These are phyloP conservation scores for Bonia amplexicaulis DNA, from an alignment of 176 grass and related monocot species.

Conservation along the genomic window DNA sequence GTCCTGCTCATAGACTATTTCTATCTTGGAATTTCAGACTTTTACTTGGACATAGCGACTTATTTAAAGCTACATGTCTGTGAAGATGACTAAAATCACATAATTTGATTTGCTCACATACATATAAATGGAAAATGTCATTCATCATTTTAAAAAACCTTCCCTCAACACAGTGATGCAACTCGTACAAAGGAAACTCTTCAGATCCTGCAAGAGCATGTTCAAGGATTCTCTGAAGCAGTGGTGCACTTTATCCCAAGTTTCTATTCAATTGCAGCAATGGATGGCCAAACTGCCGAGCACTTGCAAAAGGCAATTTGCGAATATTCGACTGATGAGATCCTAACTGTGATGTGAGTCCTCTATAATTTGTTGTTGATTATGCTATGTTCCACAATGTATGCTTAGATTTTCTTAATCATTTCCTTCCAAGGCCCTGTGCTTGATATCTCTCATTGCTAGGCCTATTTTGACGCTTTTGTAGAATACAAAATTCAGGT, in stretches of 20 bases:
- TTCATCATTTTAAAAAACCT: slow-evolving; percentile 7
- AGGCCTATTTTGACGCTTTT: slow-evolving; percentile 2
- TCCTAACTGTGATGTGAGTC: slow-evolving; percentile 87
- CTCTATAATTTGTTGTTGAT: not conserved
- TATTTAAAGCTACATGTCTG: not conserved
- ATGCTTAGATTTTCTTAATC: not conserved
- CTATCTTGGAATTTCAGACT: not conserved
- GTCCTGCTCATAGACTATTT: not conserved
- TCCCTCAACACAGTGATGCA: slow-evolving; percentile 57
- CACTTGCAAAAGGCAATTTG: slow-evolving; percentile 87
- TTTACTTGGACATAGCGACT: not conserved
- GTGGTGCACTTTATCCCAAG: slow-evolving; percentile 79
- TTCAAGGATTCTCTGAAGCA: slow-evolving; percentile 59
- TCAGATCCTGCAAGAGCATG: slow-evolving; percentile 69
- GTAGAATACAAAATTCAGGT: slow-evolving; percentile 52
- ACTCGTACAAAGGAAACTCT: slow-evolving; percentile 92
- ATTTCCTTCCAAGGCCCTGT: not conserved
- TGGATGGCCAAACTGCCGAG: slow-evolving; percentile 90
- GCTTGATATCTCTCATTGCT: slow-evolving; percentile 1
- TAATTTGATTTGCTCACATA: not conserved
- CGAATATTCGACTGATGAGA: slow-evolving; percentile 69
- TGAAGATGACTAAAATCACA: not conserved
- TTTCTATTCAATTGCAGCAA: slow-evolving; percentile 93
- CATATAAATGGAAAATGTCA: not conserved
- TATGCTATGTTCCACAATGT: not conserved